Conservation (phyloP, 345 rosid genomes). For the Euphorbia tirucalli region DNA sequence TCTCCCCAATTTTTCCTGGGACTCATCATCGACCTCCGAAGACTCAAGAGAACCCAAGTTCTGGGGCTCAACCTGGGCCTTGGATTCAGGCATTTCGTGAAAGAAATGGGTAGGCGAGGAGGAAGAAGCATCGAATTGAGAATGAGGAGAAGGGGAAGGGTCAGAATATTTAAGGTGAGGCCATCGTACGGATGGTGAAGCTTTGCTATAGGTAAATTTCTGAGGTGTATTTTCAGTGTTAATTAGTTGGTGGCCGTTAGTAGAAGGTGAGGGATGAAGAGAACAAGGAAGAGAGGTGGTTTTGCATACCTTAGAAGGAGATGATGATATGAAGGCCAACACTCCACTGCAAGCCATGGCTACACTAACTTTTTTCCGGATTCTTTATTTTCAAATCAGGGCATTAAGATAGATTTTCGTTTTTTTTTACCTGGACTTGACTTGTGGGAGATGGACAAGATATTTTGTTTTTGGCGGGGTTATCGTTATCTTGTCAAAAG, state of each 20-base stretch:
- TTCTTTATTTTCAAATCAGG: background rate
- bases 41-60: conserved; percentile 19
- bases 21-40: conserved; percentile 32
- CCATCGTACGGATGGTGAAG: conserved; percentile 88
- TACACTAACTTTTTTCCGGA: background rate
- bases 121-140: conserved; percentile 36
- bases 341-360: conserved; percentile 35
- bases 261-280: conserved; percentile 12
- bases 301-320: conserved; percentile 28
- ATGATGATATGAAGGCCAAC: conserved; percentile 17
- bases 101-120: conserved; percentile 16
- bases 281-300: conserved; percentile 20
- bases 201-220: conserved; percentile 75
- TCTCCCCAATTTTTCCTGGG: conserved; percentile 41
- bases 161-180: conserved; percentile 70
- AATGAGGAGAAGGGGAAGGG: conserved; percentile 33
- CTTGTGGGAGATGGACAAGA: background rate
- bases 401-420: background rate
- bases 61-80: conserved; percentile 3
- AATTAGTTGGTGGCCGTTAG: conserved; percentile 25
- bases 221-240: conserved; percentile 15
- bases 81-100: conserved; percentile 21
- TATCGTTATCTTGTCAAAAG: background rate
- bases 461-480: conserved; percentile 13
- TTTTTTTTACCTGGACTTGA: too few species aligned